phyloP scores from a whole-genome alignment of 2,329 filamentous ascomycete species.

The Amauroascus niger region DNA sequence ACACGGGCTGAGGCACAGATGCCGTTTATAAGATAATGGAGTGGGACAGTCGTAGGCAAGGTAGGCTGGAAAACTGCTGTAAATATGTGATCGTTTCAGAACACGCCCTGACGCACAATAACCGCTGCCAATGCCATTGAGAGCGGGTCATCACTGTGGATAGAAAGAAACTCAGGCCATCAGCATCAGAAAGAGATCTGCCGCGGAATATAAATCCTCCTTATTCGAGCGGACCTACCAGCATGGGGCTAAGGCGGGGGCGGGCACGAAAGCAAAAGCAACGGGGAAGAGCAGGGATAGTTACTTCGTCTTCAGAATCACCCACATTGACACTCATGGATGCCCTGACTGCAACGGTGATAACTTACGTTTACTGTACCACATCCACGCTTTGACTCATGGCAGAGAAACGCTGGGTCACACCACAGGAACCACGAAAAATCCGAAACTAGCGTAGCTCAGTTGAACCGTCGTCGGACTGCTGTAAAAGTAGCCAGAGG shows the following conservation, averaged over 20 bases:
- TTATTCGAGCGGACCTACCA: not conserved
- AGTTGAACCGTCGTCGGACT: not conserved
- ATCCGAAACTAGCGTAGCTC: not conserved
- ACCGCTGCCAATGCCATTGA: too few relatives aligned
- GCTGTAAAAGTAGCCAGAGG: not conserved
- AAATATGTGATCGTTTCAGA: not conserved
- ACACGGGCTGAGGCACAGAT: not conserved
- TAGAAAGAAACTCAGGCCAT: too few relatives aligned
- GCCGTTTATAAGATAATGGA: not conserved
- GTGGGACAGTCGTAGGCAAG: not conserved
- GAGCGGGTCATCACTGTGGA: too few relatives aligned
- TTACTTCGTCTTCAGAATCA: not conserved
- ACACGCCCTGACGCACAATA: too few relatives aligned
- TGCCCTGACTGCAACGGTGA: not conserved
- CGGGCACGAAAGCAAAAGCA: not conserved
- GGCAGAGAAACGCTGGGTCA: constrained; percentile 4
- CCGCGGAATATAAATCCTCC: not conserved
- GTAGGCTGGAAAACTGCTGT: not conserved
- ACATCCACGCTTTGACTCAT: constrained; percentile 8
- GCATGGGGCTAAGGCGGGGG: not conserved
- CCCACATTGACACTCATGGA: not conserved
- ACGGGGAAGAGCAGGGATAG: not conserved
- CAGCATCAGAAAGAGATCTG: not conserved
- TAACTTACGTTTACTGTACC: not conserved
- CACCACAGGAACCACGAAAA: constrained; percentile 1